Evolutionary conservation across 1,284 basidiomycete genomes (phyloP).

Genomic region (Ceraceosorus bombacis): DNA sequence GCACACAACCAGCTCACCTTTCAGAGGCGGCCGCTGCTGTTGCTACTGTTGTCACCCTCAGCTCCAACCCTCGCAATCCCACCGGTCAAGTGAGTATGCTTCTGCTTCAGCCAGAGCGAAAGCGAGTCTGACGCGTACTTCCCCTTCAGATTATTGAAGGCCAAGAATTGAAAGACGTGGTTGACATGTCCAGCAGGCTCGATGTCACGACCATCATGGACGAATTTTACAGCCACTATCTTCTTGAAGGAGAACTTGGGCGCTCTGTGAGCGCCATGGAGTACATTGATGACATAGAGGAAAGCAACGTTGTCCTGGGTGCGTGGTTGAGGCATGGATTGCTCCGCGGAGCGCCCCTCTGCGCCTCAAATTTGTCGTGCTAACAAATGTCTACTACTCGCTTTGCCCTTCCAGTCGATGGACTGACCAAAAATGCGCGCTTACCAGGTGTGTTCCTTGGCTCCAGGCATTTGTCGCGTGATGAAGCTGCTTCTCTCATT

Average conservation of each 20-base stretch:
- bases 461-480: too few species aligned
- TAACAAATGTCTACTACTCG: too few species aligned
- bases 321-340: too few species aligned
- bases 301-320: conserved; percentile 65
- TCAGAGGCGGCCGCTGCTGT: too few species aligned
- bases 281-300: conserved; percentile 74
- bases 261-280: conserved; percentile 72
- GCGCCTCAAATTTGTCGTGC: too few species aligned
- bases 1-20: too few species aligned
- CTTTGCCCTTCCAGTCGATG: conserved; percentile 58
- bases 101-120: too few species aligned
- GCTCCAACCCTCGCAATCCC: conserved; percentile 80
- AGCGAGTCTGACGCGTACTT: too few species aligned
- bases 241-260: conserved; percentile 68
- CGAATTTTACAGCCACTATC: conserved; percentile 87
- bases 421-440: conserved; percentile 72
- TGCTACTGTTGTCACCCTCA: too few species aligned
- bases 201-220: conserved; percentile 74
- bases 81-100: conserved; percentile 58
- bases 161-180: conserved; percentile 71
- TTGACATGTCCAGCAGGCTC: conserved; percentile 62
- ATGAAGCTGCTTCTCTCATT: too few species aligned
- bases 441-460: conserved; percentile 50
- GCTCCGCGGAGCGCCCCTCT: too few species aligned
- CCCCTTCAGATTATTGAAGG: conserved; percentile 54